Conservation (phyloP, 1,284 basidiomycete species). For the Boletus hoseneyae region DNA sequence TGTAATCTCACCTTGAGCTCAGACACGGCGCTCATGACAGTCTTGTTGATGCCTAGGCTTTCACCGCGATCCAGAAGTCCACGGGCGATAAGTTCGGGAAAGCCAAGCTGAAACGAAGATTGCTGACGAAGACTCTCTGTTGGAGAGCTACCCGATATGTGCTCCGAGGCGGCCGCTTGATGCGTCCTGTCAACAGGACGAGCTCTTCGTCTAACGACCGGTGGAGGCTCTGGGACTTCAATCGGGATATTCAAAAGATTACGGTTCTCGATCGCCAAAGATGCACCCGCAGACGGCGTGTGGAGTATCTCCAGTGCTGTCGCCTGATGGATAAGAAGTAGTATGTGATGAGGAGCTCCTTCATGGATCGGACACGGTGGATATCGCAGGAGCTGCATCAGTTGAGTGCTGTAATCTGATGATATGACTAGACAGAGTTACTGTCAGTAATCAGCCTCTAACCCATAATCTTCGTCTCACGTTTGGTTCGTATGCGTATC, state of each 20-base stretch:
- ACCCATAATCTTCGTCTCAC: constrained; percentile 43
- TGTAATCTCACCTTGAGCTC: constrained; percentile 57
- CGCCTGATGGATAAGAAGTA: constrained; percentile 79
- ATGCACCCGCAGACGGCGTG: constrained; percentile 67
- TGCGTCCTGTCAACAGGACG: constrained; percentile 30
- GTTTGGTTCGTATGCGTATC: constrained; percentile 81
- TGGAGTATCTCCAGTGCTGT: constrained; percentile 73
- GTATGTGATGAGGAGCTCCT: constrained; percentile 50
- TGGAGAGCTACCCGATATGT: constrained; percentile 12
- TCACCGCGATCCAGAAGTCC: constrained; percentile 73
- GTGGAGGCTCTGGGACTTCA: constrained; percentile 55
- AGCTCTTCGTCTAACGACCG: constrained; percentile 38
- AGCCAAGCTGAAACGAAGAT: constrained; percentile 44
- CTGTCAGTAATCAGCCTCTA: constrained; percentile 13
- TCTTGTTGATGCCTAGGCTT: constrained; percentile 76
- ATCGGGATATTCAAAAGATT: constrained; percentile 69
- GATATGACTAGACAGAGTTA: constrained; percentile 60
- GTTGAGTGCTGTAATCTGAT: constrained; percentile 79
- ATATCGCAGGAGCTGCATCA: constrained; percentile 83
- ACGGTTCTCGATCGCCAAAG: constrained; percentile 77
- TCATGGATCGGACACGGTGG: constrained; percentile 47
- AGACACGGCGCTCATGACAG: constrained; percentile 71
- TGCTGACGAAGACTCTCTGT: constrained; percentile 40
- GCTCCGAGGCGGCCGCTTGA: constrained; percentile 25
- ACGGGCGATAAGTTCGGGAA: constrained; percentile 69